Base-by-base conservation (phyloP, 805 yeast genomes). In the Monosporozyma aerobia region DNA sequence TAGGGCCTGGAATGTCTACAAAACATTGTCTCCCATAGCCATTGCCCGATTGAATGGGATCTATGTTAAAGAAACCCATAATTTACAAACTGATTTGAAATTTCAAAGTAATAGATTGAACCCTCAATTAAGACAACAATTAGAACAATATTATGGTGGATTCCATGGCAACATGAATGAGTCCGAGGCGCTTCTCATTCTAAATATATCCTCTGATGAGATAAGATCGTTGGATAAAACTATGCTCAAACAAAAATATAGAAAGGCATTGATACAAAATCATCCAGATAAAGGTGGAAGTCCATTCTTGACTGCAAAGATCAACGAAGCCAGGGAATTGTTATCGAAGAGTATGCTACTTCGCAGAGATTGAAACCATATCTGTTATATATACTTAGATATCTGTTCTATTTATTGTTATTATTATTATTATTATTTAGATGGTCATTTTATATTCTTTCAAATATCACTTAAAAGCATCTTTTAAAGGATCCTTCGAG, bases 281-380 rank as follows among this genome's bases (percentile, higher is more conserved):
- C 97, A 90, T 65, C 97, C 97, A 10, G 97, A 90, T 73, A 86
- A 83, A 65, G 97, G 97, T 35, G 97, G 97, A 2, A 85, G 95
- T 10, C 87, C 95, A 29, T 89, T 79, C 62, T 68, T 90, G 68
- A 96, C 97, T 47, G 83, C 90, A 54, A 90, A 90, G 73, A 85
- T 90, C 56, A 90, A 90, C 67, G 96, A 90, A 71, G 97, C 97
- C 29, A 84, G 85, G 63, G 95, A 88, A 61, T 79, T 85, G 61
- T 72, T 87, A 65, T 49, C 50, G 27, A 54, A 57, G 13, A 63
- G 68, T 40, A 54, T 59, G 11, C 52, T 65, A 49, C 23, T 64
- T 29, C 55, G 56, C 44, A 56, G 54, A 50, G 50, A 50, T 16
- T 57, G 47, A 30, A 44, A 22, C 14, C 14, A 32, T 32, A 8